Conservation (phyloP, 1,139 yeast genomes). For the Geotrichum restrictum region DNA sequence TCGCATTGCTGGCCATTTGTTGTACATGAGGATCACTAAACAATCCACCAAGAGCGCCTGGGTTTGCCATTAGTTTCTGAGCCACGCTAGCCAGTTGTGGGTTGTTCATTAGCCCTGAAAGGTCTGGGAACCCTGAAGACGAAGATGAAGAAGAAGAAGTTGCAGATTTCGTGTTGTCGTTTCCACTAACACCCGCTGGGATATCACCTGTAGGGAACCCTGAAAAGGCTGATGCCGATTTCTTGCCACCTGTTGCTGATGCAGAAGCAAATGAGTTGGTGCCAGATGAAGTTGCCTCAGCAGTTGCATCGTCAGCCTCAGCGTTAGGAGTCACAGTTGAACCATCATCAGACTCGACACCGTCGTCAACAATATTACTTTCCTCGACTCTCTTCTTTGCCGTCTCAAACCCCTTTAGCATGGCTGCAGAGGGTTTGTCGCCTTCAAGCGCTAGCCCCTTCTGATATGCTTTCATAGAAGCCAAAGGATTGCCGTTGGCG, state of each 20-base stretch:
- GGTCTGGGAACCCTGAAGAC: conserved; percentile 51
- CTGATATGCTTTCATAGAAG: conserved; percentile 85
- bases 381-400: conserved; percentile 83
- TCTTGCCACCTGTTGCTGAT: no score
- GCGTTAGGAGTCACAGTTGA: conserved; percentile 33
- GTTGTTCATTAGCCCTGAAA: conserved; percentile 75
- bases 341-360: conserved; percentile 38
- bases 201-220: no score
- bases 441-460: conserved; percentile 87
- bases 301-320: background rate
- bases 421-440: conserved; percentile 74
- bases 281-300: background rate
- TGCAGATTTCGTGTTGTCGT: background rate
- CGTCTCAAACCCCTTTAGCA: conserved; percentile 90
- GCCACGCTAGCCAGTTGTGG: conserved; percentile 86
- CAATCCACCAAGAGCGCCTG: conserved; percentile 67
- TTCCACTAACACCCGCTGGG: background rate
- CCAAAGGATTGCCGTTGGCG: conserved; percentile 85
- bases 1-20: conserved; percentile 23
- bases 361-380: conserved; percentile 41
- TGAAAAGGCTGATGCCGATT: no score
- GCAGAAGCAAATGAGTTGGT: background rate
- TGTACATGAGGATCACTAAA: conserved; percentile 63
- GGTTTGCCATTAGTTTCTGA: conserved; percentile 87
- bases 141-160: background rate